Base-by-base conservation (phyloP, 495 filamentous ascomycete species). In the Hypoxylon lienhwacheense region DNA sequence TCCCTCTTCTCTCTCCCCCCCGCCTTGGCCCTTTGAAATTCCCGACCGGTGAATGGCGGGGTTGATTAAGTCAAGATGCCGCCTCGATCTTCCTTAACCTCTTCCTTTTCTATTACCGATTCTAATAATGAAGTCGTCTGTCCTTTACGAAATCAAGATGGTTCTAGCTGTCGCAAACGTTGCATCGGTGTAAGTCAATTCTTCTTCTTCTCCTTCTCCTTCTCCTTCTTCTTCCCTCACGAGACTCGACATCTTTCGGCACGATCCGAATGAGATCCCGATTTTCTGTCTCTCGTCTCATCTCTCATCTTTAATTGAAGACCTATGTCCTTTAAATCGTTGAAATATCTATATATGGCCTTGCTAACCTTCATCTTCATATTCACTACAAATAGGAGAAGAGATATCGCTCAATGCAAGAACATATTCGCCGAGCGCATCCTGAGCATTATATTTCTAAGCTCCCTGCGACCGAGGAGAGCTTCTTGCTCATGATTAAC, bases 381-480 rank as follows among this genome's bases (percentile, higher is more conserved):
- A 22, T 31, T 21, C 34, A 19, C 10, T 22, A 45, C 61, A 42
- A 60, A 67, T 72, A 96, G 90, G 91, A 96, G 76, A 96, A 96
- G 73, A 86, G 91, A 64, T 98, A 90, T 78, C 91, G 93, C 67
- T 97, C 92, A 42, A 98, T 98, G 88, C 95, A 97, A 76, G 93
- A 98, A 81, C 93, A 98, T 66, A 97, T 98, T 61, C 89, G 93
- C 61, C 85, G 93, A 70, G 93, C 93, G 67, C 93, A 98, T 73
- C 95, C 93, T 45, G 92, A 95, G 66, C 85, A 97, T 73, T 98
- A 97, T 73, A 96, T 98, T 60, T 84, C 93, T 53, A 98, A 97
- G 84, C 89, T 98, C 64, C 93, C 93, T 68, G 93, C 93, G 35
- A 98, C 93, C 61, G 91, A 97, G 68, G 93, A 97, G 77, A 96